phyloP scores from a whole-genome alignment of 1,284 basidiomycete species.

The Serendipita sp. region DNA sequence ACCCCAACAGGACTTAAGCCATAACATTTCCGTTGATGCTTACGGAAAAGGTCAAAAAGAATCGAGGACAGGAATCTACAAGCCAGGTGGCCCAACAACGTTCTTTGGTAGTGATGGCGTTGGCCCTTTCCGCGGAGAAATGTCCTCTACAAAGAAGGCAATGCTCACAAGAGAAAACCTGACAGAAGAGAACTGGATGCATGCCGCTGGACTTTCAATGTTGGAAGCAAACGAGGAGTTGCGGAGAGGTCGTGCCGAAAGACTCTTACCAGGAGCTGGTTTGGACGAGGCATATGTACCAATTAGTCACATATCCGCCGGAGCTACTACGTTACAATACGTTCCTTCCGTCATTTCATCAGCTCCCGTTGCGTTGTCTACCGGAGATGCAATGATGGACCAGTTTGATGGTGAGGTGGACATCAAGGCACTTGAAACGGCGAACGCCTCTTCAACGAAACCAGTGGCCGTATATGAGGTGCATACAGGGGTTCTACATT shows the following conservation, averaged over 20 bases:
- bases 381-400: slow-evolving; percentile 14
- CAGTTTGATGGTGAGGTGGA: slow-evolving; percentile 12
- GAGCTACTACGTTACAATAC: slow-evolving; percentile 13
- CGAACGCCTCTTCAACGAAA: slow-evolving; percentile 23
- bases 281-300: slow-evolving; percentile 23
- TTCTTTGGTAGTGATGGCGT: slow-evolving; percentile 70
- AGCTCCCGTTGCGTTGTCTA: slow-evolving; percentile 16
- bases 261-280: slow-evolving; percentile 38
- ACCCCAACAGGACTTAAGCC: slow-evolving; percentile 41
- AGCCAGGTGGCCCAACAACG: slow-evolving; percentile 73
- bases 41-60: slow-evolving; percentile 18
- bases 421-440: slow-evolving; percentile 21
- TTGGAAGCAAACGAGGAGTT: slow-evolving; percentile 50
- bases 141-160: slow-evolving; percentile 19
- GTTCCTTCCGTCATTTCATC: slow-evolving; percentile 13
- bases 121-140: slow-evolving; percentile 59
- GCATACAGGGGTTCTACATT: slow-evolving; percentile 51
- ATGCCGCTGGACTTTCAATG: slow-evolving; percentile 52
- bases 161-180: slow-evolving; percentile 44
- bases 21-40: background rate
- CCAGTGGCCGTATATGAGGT: slow-evolving; percentile 59
- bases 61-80: slow-evolving; percentile 47
- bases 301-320: slow-evolving; percentile 13
- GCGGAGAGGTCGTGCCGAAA: slow-evolving; percentile 36
- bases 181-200: slow-evolving; percentile 82